A percentile compares a stretch with the other conserved stretches of the same genome.
phyloP scores from a whole-genome alignment of 805 yeast genomes.

The Spathaspora hagerdaliae region DNA sequence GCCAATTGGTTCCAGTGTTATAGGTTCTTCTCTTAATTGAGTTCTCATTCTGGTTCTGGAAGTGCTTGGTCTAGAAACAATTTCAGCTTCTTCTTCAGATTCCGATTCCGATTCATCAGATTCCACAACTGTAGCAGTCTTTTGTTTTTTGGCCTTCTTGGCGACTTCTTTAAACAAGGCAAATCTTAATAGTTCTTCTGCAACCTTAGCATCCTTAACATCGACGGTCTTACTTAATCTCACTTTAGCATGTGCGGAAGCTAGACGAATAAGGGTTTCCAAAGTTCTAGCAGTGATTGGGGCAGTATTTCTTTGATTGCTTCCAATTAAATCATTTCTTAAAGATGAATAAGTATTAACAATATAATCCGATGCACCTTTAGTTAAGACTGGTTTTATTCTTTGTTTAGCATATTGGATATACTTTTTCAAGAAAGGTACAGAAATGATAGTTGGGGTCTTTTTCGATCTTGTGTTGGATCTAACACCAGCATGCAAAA shows the following conservation, averaged over 20 bases:
- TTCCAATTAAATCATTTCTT: conserved; percentile 66
- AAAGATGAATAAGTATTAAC: conserved; percentile 75
- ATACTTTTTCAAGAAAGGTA: conserved; percentile 86
- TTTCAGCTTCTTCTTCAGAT: conserved; percentile 17
- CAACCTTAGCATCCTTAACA: conserved; percentile 75
- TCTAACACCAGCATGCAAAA: conserved; percentile 74
- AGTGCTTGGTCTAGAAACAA: conserved; percentile 11
- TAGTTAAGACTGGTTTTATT: conserved; percentile 73
- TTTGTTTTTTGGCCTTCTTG: conserved; percentile 29
- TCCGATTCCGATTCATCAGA: conserved; percentile 29
- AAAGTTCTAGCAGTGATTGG: conserved; percentile 98
- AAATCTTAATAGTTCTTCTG: conserved; percentile 78
- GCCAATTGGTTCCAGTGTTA: conserved; percentile 6
- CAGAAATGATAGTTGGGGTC: conserved; percentile 46
- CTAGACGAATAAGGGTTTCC: conserved; percentile 89
- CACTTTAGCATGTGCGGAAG: conserved; percentile 97
- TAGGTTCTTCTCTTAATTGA: conserved; percentile 2
- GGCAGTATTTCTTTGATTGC: conserved; percentile 72
- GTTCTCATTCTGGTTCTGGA: conserved; percentile 15
- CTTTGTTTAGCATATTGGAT: conserved; percentile 91
- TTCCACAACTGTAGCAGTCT: conserved; percentile 17
- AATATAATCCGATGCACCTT: conserved; percentile 74
- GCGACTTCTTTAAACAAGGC: conserved; percentile 79
- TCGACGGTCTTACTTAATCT: conserved; percentile 75
- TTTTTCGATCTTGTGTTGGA: conserved; percentile 17